Conservation (phyloP, 108 stramenopile species). For the Nitzschia sp. region DNA sequence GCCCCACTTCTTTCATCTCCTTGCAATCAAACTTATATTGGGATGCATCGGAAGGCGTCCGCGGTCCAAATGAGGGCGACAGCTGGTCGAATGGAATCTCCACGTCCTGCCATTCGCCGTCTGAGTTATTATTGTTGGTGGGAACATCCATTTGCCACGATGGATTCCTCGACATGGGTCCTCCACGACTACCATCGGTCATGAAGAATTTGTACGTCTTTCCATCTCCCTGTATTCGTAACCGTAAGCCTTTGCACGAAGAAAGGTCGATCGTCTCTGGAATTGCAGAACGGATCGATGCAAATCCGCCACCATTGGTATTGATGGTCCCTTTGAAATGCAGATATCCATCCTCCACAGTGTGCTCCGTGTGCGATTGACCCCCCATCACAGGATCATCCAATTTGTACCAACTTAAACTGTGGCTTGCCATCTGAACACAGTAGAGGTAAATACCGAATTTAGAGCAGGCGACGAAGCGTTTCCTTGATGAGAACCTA, state of each 20-base stretch:
- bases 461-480: not conserved
- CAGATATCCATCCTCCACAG: constrained; percentile 23
- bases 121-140: constrained; percentile 13
- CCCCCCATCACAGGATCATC: constrained; percentile 87
- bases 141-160: constrained; percentile 71
- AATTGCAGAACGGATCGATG: constrained; percentile 57
- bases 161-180: constrained; percentile 46
- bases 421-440: not conserved
- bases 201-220: constrained; percentile 75
- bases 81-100: constrained; percentile 43
- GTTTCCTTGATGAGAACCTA: not conserved
- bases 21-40: constrained; percentile 44
- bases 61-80: constrained; percentile 39
- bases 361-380: constrained; percentile 45
- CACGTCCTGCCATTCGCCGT: constrained; percentile 39
- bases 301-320: constrained; percentile 71
- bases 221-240: constrained; percentile 56
- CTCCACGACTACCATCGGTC: constrained; percentile 57
- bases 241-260: constrained; percentile 35
- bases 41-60: constrained; percentile 26
- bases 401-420: constrained; percentile 55
- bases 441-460: not conserved
- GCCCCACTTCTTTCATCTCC: constrained; percentile 61
- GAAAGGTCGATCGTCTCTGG: constrained; percentile 2
- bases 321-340: constrained; percentile 74